Base-by-base conservation (phyloP, 2,329 filamentous ascomycete species). In the Ascocoryne sarcoides region DNA sequence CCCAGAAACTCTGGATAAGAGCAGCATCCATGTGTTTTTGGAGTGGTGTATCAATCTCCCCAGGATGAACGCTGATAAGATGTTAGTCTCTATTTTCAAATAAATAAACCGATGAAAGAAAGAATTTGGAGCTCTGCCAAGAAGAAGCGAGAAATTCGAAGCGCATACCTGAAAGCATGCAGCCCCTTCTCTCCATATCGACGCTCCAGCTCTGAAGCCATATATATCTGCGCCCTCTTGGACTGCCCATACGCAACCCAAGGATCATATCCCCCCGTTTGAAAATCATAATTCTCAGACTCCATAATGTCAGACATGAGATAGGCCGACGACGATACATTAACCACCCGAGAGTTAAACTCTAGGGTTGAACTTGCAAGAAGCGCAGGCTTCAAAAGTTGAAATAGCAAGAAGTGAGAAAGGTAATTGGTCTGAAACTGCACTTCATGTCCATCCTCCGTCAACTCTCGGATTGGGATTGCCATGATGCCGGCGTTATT, bases 391-490 rank as follows among this genome's bases (percentile, higher is more conserved):
- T 67, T 67, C 12, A 76, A 59, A 2, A 73, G 63, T 19, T 70
- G 56, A 49, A 73, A 70, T 10, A 76, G 63, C 0, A 75, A 62
- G 55, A 76, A 76, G 45, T 75, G 69, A 14, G 58, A 62, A 4
- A 77, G 59, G 49, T 76, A 66, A 51, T 75, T 75, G 12, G 63
- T 66, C 35, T 63, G 70, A 43, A 76, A 68, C 42, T 76, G 70
- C 0, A 54, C 53, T 46, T 76, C 71, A 51, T 65, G 67, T 18
- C 68, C 67, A 43, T 73, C 68, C 16, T 48, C 47, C 1, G 66
- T 72, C 16, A 44, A 37, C 14, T 62, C 44, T 10, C 64, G 56
- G 29, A 44, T 37, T 12, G 36, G 37, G 1, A 51, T 8, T 8
- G 42, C 44, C 47, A 52, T 48, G 16, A 49, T 36, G 39, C 54